Base-by-base conservation (phyloP, 1,284 basidiomycete species). In the Trichosporon faecale region DNA sequence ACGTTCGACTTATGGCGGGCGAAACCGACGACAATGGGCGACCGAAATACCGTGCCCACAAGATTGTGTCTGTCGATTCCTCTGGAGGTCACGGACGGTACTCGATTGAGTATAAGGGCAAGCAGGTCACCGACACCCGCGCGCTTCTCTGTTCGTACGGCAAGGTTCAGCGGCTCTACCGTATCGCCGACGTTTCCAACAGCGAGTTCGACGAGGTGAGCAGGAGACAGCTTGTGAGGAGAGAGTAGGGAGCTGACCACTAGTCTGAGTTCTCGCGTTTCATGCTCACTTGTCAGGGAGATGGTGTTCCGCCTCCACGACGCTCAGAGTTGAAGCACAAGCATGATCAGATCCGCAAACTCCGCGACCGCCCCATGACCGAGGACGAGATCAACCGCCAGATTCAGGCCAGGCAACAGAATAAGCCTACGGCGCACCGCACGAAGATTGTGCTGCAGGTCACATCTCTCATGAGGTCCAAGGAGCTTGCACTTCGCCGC, bases 151-250 rank as follows among this genome's bases (percentile, higher is more conserved):
- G 94, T 57, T 88, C 88, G 73, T 90, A 93, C 76, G 93, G 92
- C 11, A 87, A 86, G 64, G 87, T 88, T 0, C 77, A 85, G 3
- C 86, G 85, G 68, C 70, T 82, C 0, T 93, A 90, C 76, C 79
- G 84, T 2, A 92, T 95, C 88, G 91, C 93, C 77, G 91, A 89
- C 74, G 88, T 94, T 2, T 95, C 93, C 3, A 94, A 95, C 78
- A 82, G 87, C 1, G 74, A 83, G 3, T 89, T 91, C 72, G 84
- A 84, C 25, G 82, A 85, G 74, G 92, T 92, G 73, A 70, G 88
- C 40, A 9, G 18, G 8, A 5, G 9, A 14, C 5, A 4, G 0
- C n/a, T 16, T 6, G 5, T 35, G 6, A n/a, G n/a, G n/a, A n/a
- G n/a, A n/a, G n/a, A n/a, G n/a, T n/a, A 37, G 23, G 21, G 11